Conservation (phyloP, 2,329 filamentous ascomycete genomes). For the Sporothrix schenckii region DNA sequence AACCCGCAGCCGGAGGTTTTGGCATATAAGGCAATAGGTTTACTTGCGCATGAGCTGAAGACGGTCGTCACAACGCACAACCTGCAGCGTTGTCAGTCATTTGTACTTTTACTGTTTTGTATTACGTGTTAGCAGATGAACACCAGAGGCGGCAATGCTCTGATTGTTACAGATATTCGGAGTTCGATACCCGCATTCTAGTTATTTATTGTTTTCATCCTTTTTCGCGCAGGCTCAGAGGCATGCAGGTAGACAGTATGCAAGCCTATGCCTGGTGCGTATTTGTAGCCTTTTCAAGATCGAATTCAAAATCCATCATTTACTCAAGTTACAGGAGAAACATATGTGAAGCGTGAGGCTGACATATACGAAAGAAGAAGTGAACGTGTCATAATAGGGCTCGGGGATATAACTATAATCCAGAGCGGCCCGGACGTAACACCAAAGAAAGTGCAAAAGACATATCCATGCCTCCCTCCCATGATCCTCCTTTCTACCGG, state of each 20-base stretch:
- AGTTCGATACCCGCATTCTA: slow-evolving; percentile 25
- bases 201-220: neutral
- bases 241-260: neutral
- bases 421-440: slow-evolving; percentile 3
- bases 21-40: slow-evolving; percentile 31
- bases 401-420: neutral
- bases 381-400: slow-evolving; percentile 11
- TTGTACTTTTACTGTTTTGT: neutral
- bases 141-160: neutral
- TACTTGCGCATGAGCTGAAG: neutral
- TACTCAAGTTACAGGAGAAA: neutral
- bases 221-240: neutral
- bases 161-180: neutral
- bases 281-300: neutral
- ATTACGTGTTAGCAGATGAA: neutral
- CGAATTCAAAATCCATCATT: neutral
- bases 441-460: neutral
- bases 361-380: too few species aligned
- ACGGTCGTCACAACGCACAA: neutral
- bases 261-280: neutral
- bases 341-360: neutral
- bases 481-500: neutral
- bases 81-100: neutral
- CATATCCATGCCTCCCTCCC: neutral
- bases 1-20: slow-evolving; percentile 35